phyloP scores from a whole-genome alignment of 176 grass and related monocot genomes.

The Oryza brachyantha region DNA sequence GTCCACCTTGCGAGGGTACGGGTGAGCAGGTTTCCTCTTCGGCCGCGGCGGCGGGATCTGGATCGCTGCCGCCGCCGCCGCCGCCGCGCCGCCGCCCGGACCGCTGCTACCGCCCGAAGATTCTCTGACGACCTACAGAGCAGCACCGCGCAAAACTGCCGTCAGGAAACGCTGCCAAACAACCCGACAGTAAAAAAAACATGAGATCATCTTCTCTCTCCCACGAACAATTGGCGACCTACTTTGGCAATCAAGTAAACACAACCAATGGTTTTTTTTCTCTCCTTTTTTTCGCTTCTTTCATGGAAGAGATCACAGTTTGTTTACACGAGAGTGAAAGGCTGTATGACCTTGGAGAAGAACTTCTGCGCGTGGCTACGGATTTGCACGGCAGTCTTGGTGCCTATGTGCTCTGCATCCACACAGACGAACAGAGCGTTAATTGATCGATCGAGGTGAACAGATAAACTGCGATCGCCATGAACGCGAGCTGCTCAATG shows the following conservation, averaged over 20 bases:
- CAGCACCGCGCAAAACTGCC: background rate
- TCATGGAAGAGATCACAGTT: conserved; percentile 32
- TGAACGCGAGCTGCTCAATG: too few species aligned
- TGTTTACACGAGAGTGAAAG: conserved; percentile 12
- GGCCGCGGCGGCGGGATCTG: conserved; percentile 92
- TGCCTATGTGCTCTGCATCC: conserved; percentile 76
- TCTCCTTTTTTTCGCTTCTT: conserved; percentile 34
- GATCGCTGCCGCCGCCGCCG: conserved; percentile 36
- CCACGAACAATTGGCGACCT: conserved; percentile 38
- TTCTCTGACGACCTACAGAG: conserved; percentile 57
- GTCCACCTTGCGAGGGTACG: conserved; percentile 81
- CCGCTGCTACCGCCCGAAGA: conserved; percentile 35
- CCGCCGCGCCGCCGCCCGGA: conserved; percentile 12
- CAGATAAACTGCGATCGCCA: background rate
- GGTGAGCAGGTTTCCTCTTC: conserved; percentile 76
- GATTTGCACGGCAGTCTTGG: conserved; percentile 95
- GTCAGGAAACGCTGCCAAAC: conserved; percentile 7
- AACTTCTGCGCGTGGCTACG: conserved; percentile 99
- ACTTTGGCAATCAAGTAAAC: conserved; percentile 50
- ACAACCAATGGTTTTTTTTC: conserved; percentile 19
- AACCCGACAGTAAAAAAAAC: background rate
- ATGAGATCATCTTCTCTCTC: background rate
- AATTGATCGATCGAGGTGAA: background rate
- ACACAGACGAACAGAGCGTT: background rate
- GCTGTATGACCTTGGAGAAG: conserved; percentile 83